Conservation (phyloP, 2,329 filamentous ascomycete species). For the Nannizziopsis barbatae region DNA sequence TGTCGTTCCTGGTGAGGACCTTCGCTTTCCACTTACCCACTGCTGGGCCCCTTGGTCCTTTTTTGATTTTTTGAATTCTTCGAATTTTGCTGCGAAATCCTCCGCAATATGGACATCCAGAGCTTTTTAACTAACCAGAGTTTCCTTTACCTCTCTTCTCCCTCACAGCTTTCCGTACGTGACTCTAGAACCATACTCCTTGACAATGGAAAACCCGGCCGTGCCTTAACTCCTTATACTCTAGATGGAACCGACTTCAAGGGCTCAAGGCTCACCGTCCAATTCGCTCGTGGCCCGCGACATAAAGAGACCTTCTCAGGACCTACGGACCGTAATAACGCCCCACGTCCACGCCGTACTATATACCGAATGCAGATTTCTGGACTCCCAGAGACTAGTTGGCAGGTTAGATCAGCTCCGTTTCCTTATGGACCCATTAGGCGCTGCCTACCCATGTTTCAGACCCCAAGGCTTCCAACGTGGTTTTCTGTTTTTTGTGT, state of each 20-base stretch:
- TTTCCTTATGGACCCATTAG: constrained; percentile 24
- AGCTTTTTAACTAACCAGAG: constrained; percentile 8
- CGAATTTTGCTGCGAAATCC: not conserved
- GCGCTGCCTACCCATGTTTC: constrained; percentile 6
- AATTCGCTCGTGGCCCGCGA: constrained; percentile 86
- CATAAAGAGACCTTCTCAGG: constrained; percentile 54
- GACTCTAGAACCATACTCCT: constrained; percentile 5
- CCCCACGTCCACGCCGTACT: constrained; percentile 80
- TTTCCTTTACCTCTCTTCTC: not conserved
- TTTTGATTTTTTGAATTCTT: constrained; percentile 2
- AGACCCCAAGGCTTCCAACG: constrained; percentile 3
- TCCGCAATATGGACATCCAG: not conserved
- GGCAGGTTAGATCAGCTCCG: constrained; percentile 74
- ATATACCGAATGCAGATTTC: constrained; percentile 94
- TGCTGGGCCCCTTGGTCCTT: constrained; percentile 10
- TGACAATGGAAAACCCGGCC: constrained; percentile 24
- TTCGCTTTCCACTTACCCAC: constrained; percentile 12
- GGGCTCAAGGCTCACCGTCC: constrained; percentile 92
- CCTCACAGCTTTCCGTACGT: constrained; percentile 46
- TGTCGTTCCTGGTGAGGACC: constrained; percentile 79
- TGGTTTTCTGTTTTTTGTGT: constrained; percentile 11
- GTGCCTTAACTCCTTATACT: constrained; percentile 24
- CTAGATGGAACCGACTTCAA: constrained; percentile 95
- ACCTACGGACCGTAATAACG: constrained; percentile 50
- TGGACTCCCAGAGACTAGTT: constrained; percentile 98